Evolutionary conservation across 352 stramenopile genomes (phyloP).

Genomic region (Pythium periplocum): DNA sequence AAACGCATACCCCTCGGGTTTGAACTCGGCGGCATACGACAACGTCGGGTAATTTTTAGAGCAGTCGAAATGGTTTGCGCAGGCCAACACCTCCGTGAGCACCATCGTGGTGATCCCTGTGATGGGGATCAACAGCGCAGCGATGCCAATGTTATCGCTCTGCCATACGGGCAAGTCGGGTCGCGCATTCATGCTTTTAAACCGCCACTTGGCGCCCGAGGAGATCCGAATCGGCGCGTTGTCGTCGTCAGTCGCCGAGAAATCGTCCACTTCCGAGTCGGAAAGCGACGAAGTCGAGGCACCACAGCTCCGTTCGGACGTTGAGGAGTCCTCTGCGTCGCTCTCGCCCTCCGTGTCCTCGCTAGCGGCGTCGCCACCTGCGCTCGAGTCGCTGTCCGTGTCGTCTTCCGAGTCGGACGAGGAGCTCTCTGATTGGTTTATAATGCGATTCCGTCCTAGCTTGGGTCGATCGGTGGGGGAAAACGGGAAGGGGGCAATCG

Average conservation of each 20-base stretch:
- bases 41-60: conserved; percentile 71
- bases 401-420: conserved; percentile 14
- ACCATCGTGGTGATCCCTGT: conserved; percentile 73
- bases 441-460: background rate
- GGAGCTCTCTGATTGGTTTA: conserved; percentile 17
- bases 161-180: conserved; percentile 7
- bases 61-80: conserved; percentile 69
- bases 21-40: conserved; percentile 79
- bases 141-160: conserved; percentile 52
- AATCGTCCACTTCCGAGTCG: too few species aligned
- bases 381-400: background rate
- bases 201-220: too few species aligned
- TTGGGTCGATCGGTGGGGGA: conserved; percentile 6
- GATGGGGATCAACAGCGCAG: conserved; percentile 68
- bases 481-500: conserved; percentile 6
- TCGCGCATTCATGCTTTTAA: background rate
- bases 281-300: too few species aligned
- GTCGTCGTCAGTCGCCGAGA: too few species aligned
- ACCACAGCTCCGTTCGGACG: too few species aligned
- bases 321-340: too few species aligned
- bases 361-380: conserved; percentile 1
- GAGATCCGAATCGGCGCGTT: too few species aligned
- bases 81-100: conserved; percentile 62
- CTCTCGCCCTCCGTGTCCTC: background rate
- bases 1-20: conserved; percentile 63